Conservation (phyloP, 345 rosid species). For the Dipteronia dyeriana region DNA sequence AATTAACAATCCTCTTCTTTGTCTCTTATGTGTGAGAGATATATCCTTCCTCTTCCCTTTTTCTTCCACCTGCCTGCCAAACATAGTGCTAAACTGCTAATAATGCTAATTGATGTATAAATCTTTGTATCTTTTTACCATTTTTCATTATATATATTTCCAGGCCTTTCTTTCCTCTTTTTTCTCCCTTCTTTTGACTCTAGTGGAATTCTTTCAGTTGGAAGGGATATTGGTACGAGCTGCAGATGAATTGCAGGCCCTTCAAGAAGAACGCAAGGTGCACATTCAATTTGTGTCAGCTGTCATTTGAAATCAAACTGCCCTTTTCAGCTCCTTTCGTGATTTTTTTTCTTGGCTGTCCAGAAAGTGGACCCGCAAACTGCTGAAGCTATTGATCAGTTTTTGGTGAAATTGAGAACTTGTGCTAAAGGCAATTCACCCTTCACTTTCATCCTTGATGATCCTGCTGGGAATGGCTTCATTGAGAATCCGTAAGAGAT, state of each 20-base stretch:
- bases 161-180: neutral
- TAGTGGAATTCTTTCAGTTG: constrained; percentile 43
- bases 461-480: constrained; percentile 96
- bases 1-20: neutral
- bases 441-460: constrained; percentile 82
- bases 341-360: constrained; percentile 13
- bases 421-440: constrained; percentile 66
- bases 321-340: constrained; percentile 11
- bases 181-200: constrained; percentile 1
- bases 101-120: neutral
- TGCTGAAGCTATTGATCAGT: constrained; percentile 87
- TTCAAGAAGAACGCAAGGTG: constrained; percentile 94
- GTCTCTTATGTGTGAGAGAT: neutral
- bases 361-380: constrained; percentile 89
- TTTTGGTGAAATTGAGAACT: constrained; percentile 75
- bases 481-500: constrained; percentile 86
- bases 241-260: constrained; percentile 78
- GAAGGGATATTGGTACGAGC: constrained; percentile 85
- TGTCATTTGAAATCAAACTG: neutral
- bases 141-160: neutral
- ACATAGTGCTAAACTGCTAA: neutral
- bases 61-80: neutral
- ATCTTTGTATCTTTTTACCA: neutral
- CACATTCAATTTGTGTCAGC: constrained; percentile 8
- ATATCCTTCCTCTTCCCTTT: neutral